Conservation (phyloP, 306 rosid species). For the Lagenaria siceraria region DNA sequence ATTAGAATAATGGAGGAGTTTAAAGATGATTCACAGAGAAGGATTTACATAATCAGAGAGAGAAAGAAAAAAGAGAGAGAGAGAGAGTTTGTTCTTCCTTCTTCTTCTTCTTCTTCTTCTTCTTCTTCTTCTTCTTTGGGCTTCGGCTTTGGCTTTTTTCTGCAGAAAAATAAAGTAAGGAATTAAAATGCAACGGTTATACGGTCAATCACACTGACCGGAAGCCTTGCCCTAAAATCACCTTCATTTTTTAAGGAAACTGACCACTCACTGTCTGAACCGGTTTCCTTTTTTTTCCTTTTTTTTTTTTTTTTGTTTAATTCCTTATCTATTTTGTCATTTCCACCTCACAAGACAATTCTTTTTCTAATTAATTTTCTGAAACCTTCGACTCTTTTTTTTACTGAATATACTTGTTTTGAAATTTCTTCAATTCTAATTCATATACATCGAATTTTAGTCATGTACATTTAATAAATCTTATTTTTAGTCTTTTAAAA, state of each 20-base stretch:
- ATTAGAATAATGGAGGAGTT: background rate
- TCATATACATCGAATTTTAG: too few relatives aligned
- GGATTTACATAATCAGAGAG: background rate
- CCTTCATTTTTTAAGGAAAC: background rate
- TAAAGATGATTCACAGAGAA: background rate
- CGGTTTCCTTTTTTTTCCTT: background rate
- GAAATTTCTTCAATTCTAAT: too few relatives aligned
- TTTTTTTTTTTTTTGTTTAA: background rate
- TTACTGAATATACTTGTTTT: too few relatives aligned
- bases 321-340: background rate
- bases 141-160: background rate
- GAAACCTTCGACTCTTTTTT: background rate
- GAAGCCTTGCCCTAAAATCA: background rate
- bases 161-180: background rate
- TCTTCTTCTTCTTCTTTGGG: background rate
- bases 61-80: background rate
- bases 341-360: background rate
- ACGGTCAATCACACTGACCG: slow-evolving; percentile 6
- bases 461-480: too few relatives aligned
- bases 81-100: background rate
- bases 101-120: background rate
- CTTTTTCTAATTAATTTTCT: background rate
- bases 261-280: background rate
- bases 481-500: too few relatives aligned
- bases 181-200: background rate